These are phyloP conservation scores for Stachybotrys chartarum DNA, from an alignment of 2,329 filamentous ascomycete species.

Conservation along the genomic window DNA sequence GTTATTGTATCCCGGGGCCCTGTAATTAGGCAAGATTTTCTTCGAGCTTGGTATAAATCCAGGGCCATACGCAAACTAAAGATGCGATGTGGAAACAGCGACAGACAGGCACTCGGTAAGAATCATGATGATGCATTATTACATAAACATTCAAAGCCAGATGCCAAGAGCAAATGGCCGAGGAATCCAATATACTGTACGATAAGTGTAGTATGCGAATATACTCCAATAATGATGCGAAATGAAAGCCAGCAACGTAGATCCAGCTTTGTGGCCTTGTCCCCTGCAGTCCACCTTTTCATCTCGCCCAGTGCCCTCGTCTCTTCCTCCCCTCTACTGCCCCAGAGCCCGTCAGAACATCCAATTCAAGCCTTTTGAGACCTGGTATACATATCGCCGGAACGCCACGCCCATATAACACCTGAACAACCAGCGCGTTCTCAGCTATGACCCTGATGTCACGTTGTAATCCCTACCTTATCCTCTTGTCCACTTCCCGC, in stretches of 20 bases:
- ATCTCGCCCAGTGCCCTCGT: background rate
- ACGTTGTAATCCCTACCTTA: background rate
- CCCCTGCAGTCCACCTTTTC: background rate
- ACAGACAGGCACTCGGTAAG: background rate
- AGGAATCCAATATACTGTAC: background rate
- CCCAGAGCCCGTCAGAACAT: background rate
- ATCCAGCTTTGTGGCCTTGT: background rate
- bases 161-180: background rate
- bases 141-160: background rate
- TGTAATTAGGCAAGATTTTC: too few relatives aligned
- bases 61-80: too few relatives aligned
- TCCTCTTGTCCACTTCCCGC: background rate
- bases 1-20: too few relatives aligned
- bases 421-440: background rate
- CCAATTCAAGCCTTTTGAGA: background rate
- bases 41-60: too few relatives aligned
- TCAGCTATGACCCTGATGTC: background rate
- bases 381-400: background rate
- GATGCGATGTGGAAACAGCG: too few relatives aligned
- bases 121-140: background rate
- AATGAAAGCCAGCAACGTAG: background rate
- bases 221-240: background rate
- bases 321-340: background rate
- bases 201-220: background rate
- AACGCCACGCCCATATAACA: background rate